Conservation (phyloP, 1,284 basidiomycete genomes). For the Filobasidium uniguttulatum region DNA sequence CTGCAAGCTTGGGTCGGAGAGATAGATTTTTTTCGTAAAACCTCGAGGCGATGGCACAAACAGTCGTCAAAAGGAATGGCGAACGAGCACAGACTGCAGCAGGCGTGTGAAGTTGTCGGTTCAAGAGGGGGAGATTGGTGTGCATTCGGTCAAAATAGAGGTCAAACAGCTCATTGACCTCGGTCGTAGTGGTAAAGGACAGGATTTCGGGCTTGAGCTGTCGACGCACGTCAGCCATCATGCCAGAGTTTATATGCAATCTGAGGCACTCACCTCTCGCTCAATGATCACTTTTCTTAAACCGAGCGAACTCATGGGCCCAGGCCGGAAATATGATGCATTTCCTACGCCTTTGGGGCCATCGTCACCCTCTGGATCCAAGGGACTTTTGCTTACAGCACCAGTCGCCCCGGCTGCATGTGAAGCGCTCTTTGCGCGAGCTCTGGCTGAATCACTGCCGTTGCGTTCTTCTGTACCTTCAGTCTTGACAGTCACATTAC, state of each 20-base stretch:
- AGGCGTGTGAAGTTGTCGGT: slow-evolving; percentile 78
- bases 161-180: slow-evolving; percentile 77
- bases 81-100: slow-evolving; percentile 79
- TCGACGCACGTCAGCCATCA: neutral
- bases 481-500: neutral
- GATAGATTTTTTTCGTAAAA: slow-evolving; percentile 76
- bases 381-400: neutral
- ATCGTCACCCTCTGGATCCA: neutral
- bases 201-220: slow-evolving; percentile 82
- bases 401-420: neutral
- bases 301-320: slow-evolving; percentile 75
- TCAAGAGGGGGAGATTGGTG: slow-evolving; percentile 45
- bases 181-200: slow-evolving; percentile 64
- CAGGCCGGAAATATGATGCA: slow-evolving; percentile 87
- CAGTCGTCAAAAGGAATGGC: slow-evolving; percentile 77
- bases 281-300: slow-evolving; percentile 65
- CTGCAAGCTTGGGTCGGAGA: slow-evolving; percentile 63
- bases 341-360: slow-evolving; percentile 58
- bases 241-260: too few species aligned
- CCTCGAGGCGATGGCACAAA: slow-evolving; percentile 84
- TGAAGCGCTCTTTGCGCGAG: too few species aligned
- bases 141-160: slow-evolving; percentile 51
- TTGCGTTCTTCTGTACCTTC: neutral
- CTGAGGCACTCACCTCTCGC: slow-evolving; percentile 36
- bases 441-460: neutral